A percentile compares a stretch with the other conserved stretches of the same genome.
phyloP scores from a whole-genome alignment of 305 asterid genomes.

The Rubia peregrina region DNA sequence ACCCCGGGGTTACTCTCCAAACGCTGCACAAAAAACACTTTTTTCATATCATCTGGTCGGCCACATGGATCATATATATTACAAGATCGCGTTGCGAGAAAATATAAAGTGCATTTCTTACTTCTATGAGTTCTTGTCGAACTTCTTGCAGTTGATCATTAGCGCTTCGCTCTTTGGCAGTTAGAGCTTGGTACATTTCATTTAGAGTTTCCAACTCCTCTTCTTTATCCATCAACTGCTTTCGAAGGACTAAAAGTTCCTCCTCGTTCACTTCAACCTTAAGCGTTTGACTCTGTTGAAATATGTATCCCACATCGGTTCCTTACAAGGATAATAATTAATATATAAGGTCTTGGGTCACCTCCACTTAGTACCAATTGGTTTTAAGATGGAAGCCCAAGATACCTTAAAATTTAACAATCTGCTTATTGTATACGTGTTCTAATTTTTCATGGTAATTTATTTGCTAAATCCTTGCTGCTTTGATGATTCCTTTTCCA shows the following conservation, averaged over 20 bases:
- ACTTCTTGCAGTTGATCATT: background rate
- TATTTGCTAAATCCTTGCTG: background rate
- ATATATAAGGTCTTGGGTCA: no score
- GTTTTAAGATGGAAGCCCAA: no score
- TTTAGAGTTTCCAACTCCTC: background rate
- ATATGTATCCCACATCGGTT: no score
- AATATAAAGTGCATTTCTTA: background rate
- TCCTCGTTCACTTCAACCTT: no score
- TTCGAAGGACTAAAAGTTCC: background rate
- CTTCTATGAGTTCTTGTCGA: background rate
- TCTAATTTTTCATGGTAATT: background rate
- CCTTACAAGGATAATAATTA: no score
- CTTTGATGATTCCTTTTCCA: conserved; percentile 27
- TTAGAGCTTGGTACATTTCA: background rate
- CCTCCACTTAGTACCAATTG: no score
- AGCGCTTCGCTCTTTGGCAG: background rate
- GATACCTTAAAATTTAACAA: no score
- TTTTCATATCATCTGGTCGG: background rate
- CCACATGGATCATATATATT: background rate
- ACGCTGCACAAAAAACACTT: background rate
- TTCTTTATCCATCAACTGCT: background rate
- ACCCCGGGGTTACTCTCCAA: background rate
- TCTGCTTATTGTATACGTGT: background rate
- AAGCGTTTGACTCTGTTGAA: no score
- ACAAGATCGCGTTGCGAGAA: background rate